Base-by-base conservation (phyloP, 2,329 filamentous ascomycete species). In the Tolypocladium ophioglossoides region DNA sequence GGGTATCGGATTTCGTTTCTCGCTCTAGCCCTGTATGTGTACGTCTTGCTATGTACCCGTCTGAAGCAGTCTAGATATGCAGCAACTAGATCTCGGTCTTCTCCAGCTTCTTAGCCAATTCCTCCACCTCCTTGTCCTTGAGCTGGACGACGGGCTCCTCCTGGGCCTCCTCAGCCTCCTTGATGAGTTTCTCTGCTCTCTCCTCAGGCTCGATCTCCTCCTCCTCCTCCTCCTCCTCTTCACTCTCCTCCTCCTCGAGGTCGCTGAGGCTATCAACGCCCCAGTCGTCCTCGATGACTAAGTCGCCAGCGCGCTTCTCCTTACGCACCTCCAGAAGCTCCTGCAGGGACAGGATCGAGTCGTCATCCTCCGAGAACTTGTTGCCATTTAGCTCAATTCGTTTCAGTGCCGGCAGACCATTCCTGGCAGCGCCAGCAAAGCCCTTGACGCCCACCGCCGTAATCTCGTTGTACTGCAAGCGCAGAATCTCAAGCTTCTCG, bases 381-480 rank as follows among this genome's bases (percentile, higher is more conserved):
- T 99, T 99, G 51, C 94, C 94, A 68, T 99, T 97, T 61, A 99
- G 75, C 73, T 97, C 94, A 51, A 99, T 82, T 63, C 91, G 85
- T 73, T 86, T 87, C 60, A 99, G 74, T 14, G 80, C 80, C 2
- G 90, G 91, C 10, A 99, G 78, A 2, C 78, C 77, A 10, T 79
- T 74, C 63, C 83, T 82, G 5, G 84, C 84, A 3, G 88, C 89
- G 22, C 80, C 74, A 3, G 85, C 80, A 53, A 99, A 77, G 3
- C 78, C 80, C 66, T 87, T 84, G 51, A 97, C 71, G 20, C 86
- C 88, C 55, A 83, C 79, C 1, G 85, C 77, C 41, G 88, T 91
- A 66, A 99, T 94, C 61, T 99, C 94, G 73, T 97, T 97, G 78
- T 87, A 97, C 68, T 96, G 89, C 63, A 97, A 73, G 59, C 90